Base-by-base conservation (phyloP, 495 filamentous ascomycete species). In the Cercophora sp. region DNA sequence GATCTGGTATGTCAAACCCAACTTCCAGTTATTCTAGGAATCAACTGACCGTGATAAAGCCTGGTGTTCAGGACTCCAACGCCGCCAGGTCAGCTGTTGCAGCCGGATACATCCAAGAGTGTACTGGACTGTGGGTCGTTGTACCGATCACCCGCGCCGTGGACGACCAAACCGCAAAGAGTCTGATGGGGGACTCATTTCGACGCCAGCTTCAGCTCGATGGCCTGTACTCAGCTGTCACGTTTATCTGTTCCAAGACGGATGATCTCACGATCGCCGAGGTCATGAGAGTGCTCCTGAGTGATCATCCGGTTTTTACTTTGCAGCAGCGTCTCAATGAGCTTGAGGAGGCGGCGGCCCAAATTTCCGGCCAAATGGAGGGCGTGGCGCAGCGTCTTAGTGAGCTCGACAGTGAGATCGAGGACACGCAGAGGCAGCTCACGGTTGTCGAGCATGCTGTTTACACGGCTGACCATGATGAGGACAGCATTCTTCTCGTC, bases 231-330 rank as follows among this genome's bases (percentile, higher is more conserved):
- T 74, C 70, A 0, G 66, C 55, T 6, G 70, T 88, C 13, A 85
- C 76, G 0, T 83, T 89, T 48, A 82, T 89, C 18, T 86, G 84
- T 55, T 80, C 77, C 11, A 88, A 87, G 62, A 83, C 82, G 4
- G 85, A 88, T 62, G 83, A 86, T 40, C 82, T 87, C 23, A 74
- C 66, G 13, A 56, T 59, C 4, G 65, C 58, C 0, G 71, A 77
- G 47, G 59, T 54, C 8, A n/a, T 58, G 1, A 58, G 59, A 11
- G 37, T 19, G 4, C 40, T 70, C 41, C 48, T 48, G n/a, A 56
- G 81, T 4, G 73, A 65, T 1, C 75, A 80, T 48, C 70, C 77
- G 3, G 60, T n/a, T n/a, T n/a, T n/a, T n/a, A n/a, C n/a, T n/a
- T n/a, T n/a, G n/a, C n/a, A n/a, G n/a, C n/a, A n/a, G n/a, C n/a